These are phyloP conservation scores for Daldinia vernicosa DNA, from an alignment of 495 filamentous ascomycete genomes.

Conservation along the genomic window DNA sequence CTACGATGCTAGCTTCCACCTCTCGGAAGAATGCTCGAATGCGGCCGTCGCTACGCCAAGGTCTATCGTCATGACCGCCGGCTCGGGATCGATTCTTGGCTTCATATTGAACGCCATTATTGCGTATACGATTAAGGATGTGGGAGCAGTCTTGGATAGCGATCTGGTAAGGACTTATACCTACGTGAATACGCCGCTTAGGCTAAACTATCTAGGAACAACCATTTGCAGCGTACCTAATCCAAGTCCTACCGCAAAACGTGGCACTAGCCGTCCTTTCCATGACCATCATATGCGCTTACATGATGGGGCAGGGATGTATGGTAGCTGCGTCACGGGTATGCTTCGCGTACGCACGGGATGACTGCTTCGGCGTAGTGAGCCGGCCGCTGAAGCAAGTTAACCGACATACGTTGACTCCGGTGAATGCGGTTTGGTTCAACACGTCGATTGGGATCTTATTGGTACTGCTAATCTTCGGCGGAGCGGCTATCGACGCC, in stretches of 20 bases:
- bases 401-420: conserved; percentile 71
- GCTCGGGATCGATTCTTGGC: conserved; percentile 72
- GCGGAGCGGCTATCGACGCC: conserved; percentile 72
- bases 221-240: conserved; percentile 78
- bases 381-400: conserved; percentile 73
- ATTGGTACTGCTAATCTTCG: conserved; percentile 75
- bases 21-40: conserved; percentile 81
- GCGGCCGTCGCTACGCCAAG: conserved; percentile 77
- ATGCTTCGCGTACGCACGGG: conserved; percentile 81
- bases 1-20: conserved; percentile 79
- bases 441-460: conserved; percentile 71
- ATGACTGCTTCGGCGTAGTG: conserved; percentile 74
- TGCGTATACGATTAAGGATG: conserved; percentile 80
- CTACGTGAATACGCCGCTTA: neutral
- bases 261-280: conserved; percentile 71
- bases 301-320: conserved; percentile 84
- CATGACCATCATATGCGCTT: conserved; percentile 78
- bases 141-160: conserved; percentile 66
- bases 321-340: conserved; percentile 84
- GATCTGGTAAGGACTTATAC: conserved; percentile 53
- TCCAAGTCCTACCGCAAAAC: conserved; percentile 73
- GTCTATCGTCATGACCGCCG: conserved; percentile 78
- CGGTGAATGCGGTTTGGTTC: conserved; percentile 82
- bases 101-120: conserved; percentile 82
- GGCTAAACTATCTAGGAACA: conserved; percentile 58